Percentiles rank a stretch among this genome's conserved stretches.
phyloP scores from a whole-genome alignment of 2,329 filamentous ascomycete genomes.

The Colletotrichum gigasporum region DNA sequence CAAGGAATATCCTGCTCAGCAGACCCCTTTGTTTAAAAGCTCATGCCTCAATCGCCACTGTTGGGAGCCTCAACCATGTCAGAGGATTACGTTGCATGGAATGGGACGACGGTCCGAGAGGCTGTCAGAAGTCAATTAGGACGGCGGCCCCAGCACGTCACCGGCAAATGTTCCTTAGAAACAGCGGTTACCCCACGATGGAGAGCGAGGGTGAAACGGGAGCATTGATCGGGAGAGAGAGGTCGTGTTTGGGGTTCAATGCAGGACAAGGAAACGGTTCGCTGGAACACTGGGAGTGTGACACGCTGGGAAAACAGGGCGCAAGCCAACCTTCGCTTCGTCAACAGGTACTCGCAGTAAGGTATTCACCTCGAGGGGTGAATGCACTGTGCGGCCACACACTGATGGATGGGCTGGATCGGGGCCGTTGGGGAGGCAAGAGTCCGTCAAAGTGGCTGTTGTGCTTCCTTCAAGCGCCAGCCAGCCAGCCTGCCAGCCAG shows the following conservation, averaged over 20 bases:
- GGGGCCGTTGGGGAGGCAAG: constrained; percentile 9
- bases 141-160: constrained; percentile 16
- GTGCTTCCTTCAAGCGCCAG: too few relatives aligned
- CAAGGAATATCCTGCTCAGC: constrained; percentile 13
- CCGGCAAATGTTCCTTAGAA: not conserved
- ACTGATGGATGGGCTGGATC: constrained; percentile 1
- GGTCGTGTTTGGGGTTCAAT: constrained; percentile 29
- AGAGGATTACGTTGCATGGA: not conserved
- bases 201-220: constrained; percentile 21
- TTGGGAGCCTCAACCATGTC: not conserved
- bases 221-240: constrained; percentile 28
- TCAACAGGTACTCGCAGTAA: too few relatives aligned
- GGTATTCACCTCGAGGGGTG: not conserved
- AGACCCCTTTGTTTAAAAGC: constrained; percentile 16
- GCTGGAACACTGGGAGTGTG: constrained; percentile 16
- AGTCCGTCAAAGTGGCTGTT: not conserved
- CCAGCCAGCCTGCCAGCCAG: not conserved
- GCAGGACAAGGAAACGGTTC: constrained; percentile 9
- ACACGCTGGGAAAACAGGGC: too few relatives aligned
- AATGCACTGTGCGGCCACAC: constrained; percentile 16
- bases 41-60: not conserved
- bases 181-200: constrained; percentile 9
- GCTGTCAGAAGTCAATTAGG: constrained; percentile 9
- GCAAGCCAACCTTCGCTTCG: too few relatives aligned
- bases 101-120: not conserved